These are phyloP conservation scores for Corynespora cassiicola DNA, from an alignment of 2,329 filamentous ascomycete species.

Conservation along the genomic window DNA sequence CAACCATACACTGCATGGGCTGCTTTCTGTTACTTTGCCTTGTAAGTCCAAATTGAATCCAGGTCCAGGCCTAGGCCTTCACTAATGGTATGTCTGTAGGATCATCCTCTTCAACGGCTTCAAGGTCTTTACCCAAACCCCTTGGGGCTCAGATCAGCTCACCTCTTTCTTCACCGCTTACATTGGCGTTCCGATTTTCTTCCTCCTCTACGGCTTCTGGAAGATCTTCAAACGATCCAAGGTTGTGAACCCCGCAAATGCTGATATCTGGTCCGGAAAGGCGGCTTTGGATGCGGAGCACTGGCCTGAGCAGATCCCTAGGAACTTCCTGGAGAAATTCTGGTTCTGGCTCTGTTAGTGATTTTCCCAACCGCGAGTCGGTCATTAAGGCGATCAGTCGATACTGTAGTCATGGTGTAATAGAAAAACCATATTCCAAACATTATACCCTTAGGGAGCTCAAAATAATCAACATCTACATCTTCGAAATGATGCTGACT, in stretches of 20 bases:
- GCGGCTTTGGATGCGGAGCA: constrained; percentile 53
- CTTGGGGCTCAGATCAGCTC: constrained; percentile 45
- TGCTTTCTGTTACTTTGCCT: constrained; percentile 64
- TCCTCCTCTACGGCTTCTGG: constrained; percentile 64
- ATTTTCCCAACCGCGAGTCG: too few species aligned
- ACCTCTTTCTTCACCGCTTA: constrained; percentile 60
- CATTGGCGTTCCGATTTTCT: constrained; percentile 49
- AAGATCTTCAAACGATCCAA: constrained; percentile 71
- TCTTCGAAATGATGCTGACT: too few species aligned
- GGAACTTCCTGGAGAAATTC: constrained; percentile 53
- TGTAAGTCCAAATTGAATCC: constrained; percentile 40
- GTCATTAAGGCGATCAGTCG: too few species aligned
- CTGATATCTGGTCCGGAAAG: constrained; percentile 56
- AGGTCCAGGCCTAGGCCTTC: too few species aligned
- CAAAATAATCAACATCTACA: too few species aligned
- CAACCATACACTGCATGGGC: constrained; percentile 64
- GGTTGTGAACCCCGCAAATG: constrained; percentile 47
- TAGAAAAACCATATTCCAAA: too few species aligned
- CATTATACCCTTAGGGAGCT: too few species aligned
- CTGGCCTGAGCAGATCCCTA: constrained; percentile 52
- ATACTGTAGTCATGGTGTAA: too few species aligned
- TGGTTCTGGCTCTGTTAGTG: constrained; percentile 56
- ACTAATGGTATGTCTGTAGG: too few species aligned
- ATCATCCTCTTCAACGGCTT: constrained; percentile 71
- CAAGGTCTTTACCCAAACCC: constrained; percentile 61